Percentiles rank a stretch among this genome's conserved stretches.
These are phyloP conservation scores for Oryza officinalis DNA, from an alignment of 176 grass and related monocot species.

Conservation along the genomic window DNA sequence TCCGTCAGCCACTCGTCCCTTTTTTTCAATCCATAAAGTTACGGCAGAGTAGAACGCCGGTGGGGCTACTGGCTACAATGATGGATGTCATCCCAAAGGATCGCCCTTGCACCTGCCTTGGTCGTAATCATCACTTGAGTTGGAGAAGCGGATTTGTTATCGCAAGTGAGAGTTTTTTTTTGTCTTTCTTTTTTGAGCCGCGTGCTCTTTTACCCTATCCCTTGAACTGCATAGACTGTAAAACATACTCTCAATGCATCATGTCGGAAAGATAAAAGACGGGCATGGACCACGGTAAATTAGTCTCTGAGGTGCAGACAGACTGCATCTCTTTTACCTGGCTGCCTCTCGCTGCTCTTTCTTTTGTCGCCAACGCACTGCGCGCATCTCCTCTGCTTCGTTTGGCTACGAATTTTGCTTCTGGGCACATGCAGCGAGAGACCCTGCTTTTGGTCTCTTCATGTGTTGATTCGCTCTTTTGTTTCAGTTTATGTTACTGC, in stretches of 20 bases:
- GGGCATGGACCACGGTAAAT: conserved; percentile 16
- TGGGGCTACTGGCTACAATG: not conserved
- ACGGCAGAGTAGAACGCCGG: not conserved
- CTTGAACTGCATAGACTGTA: not conserved
- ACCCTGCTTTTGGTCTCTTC: not conserved
- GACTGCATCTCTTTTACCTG: not conserved
- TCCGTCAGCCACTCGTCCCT: not conserved
- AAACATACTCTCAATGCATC: not conserved
- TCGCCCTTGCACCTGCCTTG: not conserved
- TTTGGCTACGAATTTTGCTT: conserved; percentile 24
- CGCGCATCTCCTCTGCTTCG: not conserved
- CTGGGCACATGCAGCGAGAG: not conserved
- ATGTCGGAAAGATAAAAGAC: conserved; percentile 1
- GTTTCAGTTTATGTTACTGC: not conserved
- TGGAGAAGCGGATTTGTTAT: not conserved
- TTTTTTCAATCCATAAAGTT: not conserved
- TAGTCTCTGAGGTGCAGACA: not conserved
- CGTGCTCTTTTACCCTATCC: not conserved
- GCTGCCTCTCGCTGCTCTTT: not conserved
- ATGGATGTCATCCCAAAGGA: conserved; percentile 28
- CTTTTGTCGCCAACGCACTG: not conserved
- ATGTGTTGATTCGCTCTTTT: not conserved
- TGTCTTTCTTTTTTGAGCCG: not conserved
- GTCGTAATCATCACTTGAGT: conserved; percentile 6
- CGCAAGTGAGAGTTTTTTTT: not conserved